Evolutionary conservation across 2,329 filamentous ascomycete genomes (phyloP).

Genomic region (Monosporascus sp.): DNA sequence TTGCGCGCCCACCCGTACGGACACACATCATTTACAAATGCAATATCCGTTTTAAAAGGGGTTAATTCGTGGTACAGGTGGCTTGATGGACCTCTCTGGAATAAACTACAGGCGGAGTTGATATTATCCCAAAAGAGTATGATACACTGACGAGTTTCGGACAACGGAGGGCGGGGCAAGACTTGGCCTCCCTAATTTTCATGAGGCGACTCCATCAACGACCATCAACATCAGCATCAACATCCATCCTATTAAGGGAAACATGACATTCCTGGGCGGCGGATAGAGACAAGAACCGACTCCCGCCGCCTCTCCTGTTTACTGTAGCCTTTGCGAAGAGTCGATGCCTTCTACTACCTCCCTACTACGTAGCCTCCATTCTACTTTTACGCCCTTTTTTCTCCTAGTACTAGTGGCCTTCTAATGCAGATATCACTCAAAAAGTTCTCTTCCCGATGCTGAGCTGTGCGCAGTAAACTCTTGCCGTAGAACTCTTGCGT

Average conservation of each 20-base stretch:
- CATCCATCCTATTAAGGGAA: constrained; percentile 2
- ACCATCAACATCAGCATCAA: neutral
- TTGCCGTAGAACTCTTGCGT: too few relatives aligned
- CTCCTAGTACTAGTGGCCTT: constrained; percentile 54
- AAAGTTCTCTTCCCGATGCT: constrained; percentile 21
- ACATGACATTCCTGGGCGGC: constrained; percentile 11
- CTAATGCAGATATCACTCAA: constrained; percentile 59
- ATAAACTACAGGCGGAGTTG: constrained; percentile 21
- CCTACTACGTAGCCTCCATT: constrained; percentile 23
- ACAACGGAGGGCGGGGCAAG: constrained; percentile 9
- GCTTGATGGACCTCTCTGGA: constrained; percentile 26
- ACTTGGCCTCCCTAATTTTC: constrained; percentile 15
- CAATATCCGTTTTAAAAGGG: constrained; percentile 20
- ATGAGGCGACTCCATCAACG: constrained; percentile 12
- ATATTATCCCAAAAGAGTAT: constrained; percentile 19
- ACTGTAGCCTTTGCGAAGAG: constrained; percentile 21
- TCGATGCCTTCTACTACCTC: constrained; percentile 22
- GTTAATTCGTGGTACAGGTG: constrained; percentile 19
- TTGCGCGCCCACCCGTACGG: constrained; percentile 12
- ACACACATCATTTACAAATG: constrained; percentile 21
- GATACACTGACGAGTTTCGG: constrained; percentile 17
- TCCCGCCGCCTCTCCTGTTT: constrained; percentile 15
- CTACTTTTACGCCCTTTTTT: constrained; percentile 35
- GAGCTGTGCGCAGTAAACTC: too few relatives aligned
- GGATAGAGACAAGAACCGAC: constrained; percentile 11